These are phyloP conservation scores for Penicillium hesseltinei DNA, from an alignment of 2,329 filamentous ascomycete genomes.

Conservation along the genomic window DNA sequence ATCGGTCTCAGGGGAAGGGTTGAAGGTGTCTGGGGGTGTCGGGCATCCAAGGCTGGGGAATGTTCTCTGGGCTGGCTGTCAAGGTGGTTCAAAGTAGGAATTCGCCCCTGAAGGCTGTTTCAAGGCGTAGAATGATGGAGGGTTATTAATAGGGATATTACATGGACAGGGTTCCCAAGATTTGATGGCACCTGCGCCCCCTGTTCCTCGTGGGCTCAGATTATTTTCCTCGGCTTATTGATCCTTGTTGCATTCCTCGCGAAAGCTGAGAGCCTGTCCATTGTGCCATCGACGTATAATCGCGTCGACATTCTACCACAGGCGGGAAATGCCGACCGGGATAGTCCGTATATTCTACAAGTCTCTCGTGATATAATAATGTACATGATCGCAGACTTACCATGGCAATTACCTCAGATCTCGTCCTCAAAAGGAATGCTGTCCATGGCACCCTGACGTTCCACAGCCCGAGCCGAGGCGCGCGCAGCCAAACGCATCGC, in stretches of 20 bases:
- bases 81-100: background rate
- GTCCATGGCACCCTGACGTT: constrained; percentile 47
- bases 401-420: constrained; percentile 23
- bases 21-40: background rate
- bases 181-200: background rate
- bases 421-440: constrained; percentile 51
- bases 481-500: constrained; percentile 44
- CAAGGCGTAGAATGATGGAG: background rate
- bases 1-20: background rate
- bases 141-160: constrained; percentile 8
- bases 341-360: background rate
- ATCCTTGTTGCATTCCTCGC: constrained; percentile 5
- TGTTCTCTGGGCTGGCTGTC: background rate
- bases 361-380: constrained; percentile 5
- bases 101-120: background rate
- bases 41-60: constrained; percentile 4
- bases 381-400: constrained; percentile 5
- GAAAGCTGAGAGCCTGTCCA: background rate
- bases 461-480: constrained; percentile 47
- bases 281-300: background rate
- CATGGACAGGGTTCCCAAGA: background rate
- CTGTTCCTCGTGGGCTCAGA: constrained; percentile 5
- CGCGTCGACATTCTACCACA: background rate
- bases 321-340: background rate
- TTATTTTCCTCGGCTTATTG: background rate